Evolutionary conservation across 345 rosid species (phyloP), one percentile per base, ranked within the genome.

Genomic region (Clarkia xantiana): DNA sequence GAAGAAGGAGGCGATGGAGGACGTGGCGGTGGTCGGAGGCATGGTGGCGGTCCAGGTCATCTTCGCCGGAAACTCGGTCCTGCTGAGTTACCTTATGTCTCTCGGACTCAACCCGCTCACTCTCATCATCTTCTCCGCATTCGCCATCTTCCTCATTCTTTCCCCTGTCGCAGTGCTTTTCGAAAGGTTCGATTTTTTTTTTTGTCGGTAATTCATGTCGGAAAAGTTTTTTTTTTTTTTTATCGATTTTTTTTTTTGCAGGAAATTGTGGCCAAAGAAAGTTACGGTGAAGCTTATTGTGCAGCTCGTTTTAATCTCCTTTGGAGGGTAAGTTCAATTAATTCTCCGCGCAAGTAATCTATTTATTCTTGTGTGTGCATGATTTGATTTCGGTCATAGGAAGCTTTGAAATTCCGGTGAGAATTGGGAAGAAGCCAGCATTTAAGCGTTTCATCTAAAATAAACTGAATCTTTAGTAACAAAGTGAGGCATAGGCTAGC

Each of bases 1-100:
- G 71, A 66, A 69, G 63, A 69, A 51, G 44, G 75, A 64, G 56
- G 25, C 52, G 64, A 1, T 84, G 47, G 95, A 80, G 66, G 91
- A 87, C 47, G 41, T 62, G 56, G 63, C 46, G 45, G 66, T 80
- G 13, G 47, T 77, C 16, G 94, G 81, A 38, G 97, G 95, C 11
- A 66, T 82, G 62, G 51, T 82, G 17, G 72, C 42, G 22, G 73
- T 80, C 57, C 99, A 84, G 61, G 66, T 87, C 65, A 71, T 84
- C 6, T 80, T 78, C 49, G 94, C 97, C 40, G 96, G 78, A 7
- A 82, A 76, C 57, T 68, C 99, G 0, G 51, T 82, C 48, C 68
- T 84, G 46, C 67, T 77, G 72, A 74, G 81, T 61, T 80, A 84
- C 70, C 64, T 93, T 43, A 79, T 87, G 94, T 76, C 97, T 14